Evolutionary conservation across 1,139 yeast genomes (phyloP), one percentile per base, ranked within the genome.

Genomic region (Hemisphaericaspora xylanilytica): DNA sequence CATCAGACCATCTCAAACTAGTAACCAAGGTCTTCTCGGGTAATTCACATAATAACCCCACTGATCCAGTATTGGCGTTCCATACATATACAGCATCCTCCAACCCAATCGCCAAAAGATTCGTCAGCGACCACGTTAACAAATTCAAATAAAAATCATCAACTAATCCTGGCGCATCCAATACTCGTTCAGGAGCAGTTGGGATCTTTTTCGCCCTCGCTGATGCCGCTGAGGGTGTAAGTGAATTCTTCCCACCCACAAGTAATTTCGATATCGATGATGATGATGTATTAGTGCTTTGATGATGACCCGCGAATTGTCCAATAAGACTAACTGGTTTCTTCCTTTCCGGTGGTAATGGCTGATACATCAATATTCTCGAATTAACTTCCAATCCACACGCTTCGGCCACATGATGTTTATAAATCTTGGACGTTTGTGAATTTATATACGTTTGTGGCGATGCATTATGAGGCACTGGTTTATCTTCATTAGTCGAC

Each of bases 151-250:
- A 92, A 60, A 89, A 94, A 63, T 92, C 98, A 59, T 92, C 97
- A 27, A 85, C 77, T 41, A 90, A 73, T 0, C 96, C 97, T 0
- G 98, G 99, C 0, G 98, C 98, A 64, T 92, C 99, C 35, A 92
- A 71, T 1, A 92, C 96, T 49, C 96, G 75, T 51, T 88, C 96
- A 1, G 98, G 97, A 12, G 89, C 88, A 0, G 88, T 80, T 11
- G 95, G 89, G 32, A 92, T 77, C 51, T 83, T 85, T 49, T 95
- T 71, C 34, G 77, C 71, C 44, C 81, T 67, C 1, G 82, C 81
- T 38, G 69, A 64, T 3, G 77, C 80, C 10, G 63, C 59, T 1
- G 78, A 71, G 0, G 81, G 80, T 40, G 74, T 68, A 39, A 60
- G 49, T 15, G 53, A 48, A 25, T 46, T 42, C 15, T 42, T 42